Base-by-base conservation (phyloP, 1,139 yeast species). In the Arxiozyma bovina region DNA sequence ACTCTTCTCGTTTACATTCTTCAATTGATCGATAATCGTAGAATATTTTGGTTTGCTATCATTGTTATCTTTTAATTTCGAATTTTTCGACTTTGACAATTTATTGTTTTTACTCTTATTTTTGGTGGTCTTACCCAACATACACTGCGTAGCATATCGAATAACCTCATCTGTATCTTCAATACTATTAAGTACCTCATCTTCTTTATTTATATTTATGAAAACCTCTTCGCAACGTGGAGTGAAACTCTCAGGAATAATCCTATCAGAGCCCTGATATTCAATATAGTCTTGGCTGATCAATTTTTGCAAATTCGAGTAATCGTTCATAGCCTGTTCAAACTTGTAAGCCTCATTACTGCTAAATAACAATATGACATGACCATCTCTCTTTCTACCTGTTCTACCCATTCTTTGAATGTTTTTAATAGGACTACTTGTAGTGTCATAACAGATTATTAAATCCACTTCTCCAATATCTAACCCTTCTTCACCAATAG, bases 321-420 rank as follows among this genome's bases (percentile, higher is more conserved):
- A 93, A 34, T 90, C 94, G 41, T 79, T 85, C 85, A 89, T 82
- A 0, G 99, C 93, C 60, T 83, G 82, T 53, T 87, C 89, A 65
- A 88, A 87, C 64, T 91, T 93, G 8, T 72, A 65, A 56, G 86
- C 82, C 68, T 94, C 99, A 60, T 83, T 83, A 18, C 85, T 80
- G 7, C 96, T 81, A 63, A 91, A 82, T 18, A 94, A 72, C 54
- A 91, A 73, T n/a, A 88, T 73, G 2, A 93, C 88, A 57, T 78
- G 79, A 50, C 99, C 99, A 60, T 87, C 89, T 60, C 97, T 75
- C 65, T 89, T 88, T 72, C 99, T 84, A 18, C 99, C 99, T 0
- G 99, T 94, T 73, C 99, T 82, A 40, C 99, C 99, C 94, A 94
- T 88, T 62, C 99, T 76, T 68, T 94, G 99, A 49, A 94, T 79